These are phyloP conservation scores for Bipolaris bicolor DNA, from an alignment of 2,329 filamentous ascomycete species.

Conservation along the genomic window DNA sequence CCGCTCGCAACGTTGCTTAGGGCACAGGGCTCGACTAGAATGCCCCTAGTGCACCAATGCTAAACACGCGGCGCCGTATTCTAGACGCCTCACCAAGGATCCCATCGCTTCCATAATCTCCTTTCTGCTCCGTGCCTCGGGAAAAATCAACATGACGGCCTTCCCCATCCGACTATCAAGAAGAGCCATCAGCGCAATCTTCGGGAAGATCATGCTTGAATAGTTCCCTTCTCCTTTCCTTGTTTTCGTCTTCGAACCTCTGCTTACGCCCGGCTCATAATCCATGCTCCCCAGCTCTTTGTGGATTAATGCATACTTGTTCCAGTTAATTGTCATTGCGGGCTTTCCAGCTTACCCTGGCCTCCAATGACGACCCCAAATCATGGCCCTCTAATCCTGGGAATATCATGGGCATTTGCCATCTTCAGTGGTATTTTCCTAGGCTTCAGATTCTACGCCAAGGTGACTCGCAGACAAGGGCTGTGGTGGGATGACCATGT, in stretches of 20 bases:
- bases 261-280: background rate
- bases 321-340: constrained; percentile 1
- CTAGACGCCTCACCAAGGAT: constrained; percentile 2
- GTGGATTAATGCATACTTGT: constrained; percentile 2
- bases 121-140: background rate
- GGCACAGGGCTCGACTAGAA: background rate
- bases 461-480: constrained; percentile 30
- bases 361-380: constrained; percentile 23
- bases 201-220: constrained; percentile 5
- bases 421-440: constrained; percentile 31
- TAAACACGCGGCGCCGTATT: constrained; percentile 11
- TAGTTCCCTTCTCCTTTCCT: background rate
- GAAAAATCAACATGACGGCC: constrained; percentile 4
- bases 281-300: background rate
- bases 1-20: too few relatives aligned
- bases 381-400: constrained; percentile 33
- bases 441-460: constrained; percentile 35
- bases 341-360: constrained; percentile 5
- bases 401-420: constrained; percentile 34
- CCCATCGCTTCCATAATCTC: constrained; percentile 1
- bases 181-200: background rate
- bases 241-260: background rate
- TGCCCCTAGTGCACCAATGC: constrained; percentile 2
- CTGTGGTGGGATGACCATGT: constrained; percentile 42
- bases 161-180: constrained; percentile 1